Percentiles rank a stretch among this genome's conserved stretches.
These are phyloP conservation scores for Epithele typhae DNA, from an alignment of 768 basidiomycete species.

Conservation along the genomic window DNA sequence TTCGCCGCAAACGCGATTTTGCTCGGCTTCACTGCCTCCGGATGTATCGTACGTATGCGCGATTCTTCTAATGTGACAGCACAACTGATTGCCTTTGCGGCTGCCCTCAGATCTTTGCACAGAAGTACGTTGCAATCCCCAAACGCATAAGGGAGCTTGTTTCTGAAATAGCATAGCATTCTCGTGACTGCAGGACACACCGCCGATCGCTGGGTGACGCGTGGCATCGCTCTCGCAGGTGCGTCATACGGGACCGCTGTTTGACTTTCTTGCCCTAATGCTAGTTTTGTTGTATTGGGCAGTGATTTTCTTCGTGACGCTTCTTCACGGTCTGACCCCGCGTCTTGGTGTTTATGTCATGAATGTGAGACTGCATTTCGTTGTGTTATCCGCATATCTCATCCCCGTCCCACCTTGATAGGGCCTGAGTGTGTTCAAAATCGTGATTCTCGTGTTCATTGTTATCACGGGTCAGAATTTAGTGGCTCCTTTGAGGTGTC, in stretches of 20 bases:
- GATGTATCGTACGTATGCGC: slow-evolving; percentile 23
- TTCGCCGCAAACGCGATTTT: slow-evolving; percentile 32
- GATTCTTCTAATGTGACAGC: no score
- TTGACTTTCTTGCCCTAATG: no score
- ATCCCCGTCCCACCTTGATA: slow-evolving; percentile 18
- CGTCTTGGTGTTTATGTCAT: slow-evolving; percentile 44
- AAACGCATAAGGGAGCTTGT: no score
- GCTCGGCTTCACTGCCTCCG: slow-evolving; percentile 32
- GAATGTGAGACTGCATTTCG: no score
- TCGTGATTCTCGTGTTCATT: slow-evolving; percentile 46
- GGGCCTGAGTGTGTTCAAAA: slow-evolving; percentile 51
- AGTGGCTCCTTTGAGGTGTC: no score
- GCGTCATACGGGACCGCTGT: no score
- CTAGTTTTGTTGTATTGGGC: no score
- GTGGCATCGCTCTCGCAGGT: slow-evolving; percentile 59
- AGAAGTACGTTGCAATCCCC: slow-evolving; percentile 23
- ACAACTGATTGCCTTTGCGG: no score
- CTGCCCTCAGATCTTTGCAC: slow-evolving; percentile 31
- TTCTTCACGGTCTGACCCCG: slow-evolving; percentile 51
- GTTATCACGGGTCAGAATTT: slow-evolving; percentile 46
- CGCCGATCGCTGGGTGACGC: slow-evolving; percentile 42
- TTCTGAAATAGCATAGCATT: slow-evolving; percentile 41
- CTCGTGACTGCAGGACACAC: slow-evolving; percentile 30
- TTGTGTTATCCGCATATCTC: slow-evolving; percentile 29
- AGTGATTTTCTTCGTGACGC: slow-evolving; percentile 49